Percentiles rank a stretch among this genome's conserved stretches.
phyloP scores from a whole-genome alignment of 768 basidiomycete species.

The Dentipellis sp. region DNA sequence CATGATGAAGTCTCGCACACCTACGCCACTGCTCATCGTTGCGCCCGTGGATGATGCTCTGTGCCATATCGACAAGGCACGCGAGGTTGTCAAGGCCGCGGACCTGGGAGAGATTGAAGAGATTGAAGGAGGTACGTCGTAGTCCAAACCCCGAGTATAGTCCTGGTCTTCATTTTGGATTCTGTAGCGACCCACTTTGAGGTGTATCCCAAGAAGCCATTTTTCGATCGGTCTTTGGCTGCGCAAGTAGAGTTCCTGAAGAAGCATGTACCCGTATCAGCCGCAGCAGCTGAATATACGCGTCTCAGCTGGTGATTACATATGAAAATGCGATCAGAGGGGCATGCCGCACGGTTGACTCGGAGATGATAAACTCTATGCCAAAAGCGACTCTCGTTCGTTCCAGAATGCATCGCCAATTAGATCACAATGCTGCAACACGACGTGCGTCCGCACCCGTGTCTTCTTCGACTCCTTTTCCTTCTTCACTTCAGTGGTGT shows the following conservation, averaged over 20 bases:
- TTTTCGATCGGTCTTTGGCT: neutral
- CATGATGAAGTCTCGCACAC: neutral
- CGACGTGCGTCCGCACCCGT: conserved; percentile 28
- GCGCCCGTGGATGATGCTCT: neutral
- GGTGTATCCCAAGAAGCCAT: neutral
- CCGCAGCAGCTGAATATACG: too few species aligned
- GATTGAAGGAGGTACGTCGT: neutral
- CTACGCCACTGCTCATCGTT: neutral
- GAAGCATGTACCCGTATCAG: neutral
- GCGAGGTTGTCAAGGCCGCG: neutral
- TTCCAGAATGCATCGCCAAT: conserved; percentile 80
- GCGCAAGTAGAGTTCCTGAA: neutral
- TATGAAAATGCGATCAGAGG: too few species aligned
- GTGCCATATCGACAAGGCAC: neutral
- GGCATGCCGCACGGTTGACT: too few species aligned
- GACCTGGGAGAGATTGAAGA: neutral
- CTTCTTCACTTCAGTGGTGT: neutral
- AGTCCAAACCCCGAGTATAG: neutral
- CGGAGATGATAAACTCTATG: too few species aligned
- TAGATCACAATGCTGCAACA: conserved; percentile 72
- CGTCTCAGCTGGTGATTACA: too few species aligned
- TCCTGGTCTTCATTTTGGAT: neutral
- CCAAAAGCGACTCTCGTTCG: conserved; percentile 21
- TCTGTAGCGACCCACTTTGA: neutral
- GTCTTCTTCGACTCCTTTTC: conserved; percentile 16